Base-by-base conservation (phyloP, 768 basidiomycete species). In the Mycena vulgaris region DNA sequence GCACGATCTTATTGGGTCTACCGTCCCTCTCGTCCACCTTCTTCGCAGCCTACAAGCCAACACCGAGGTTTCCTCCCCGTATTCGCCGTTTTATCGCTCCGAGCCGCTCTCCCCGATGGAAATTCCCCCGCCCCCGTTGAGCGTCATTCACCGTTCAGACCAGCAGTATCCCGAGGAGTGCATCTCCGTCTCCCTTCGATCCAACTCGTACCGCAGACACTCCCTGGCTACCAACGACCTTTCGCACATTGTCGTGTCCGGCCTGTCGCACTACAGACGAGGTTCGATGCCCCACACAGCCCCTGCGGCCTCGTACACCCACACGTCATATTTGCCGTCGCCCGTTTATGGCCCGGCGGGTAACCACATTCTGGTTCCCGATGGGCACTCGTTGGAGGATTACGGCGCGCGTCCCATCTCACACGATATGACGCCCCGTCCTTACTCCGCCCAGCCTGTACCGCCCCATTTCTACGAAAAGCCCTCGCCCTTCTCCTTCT, bases 1-100 rank as follows among this genome's bases (percentile, higher is more conserved):
- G 51, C 93, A 95, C 74, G 85, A 89, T 55, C 82, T 95, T 48
- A 82, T 89, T 45, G 93, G 93, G 31, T 87, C 90, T 30, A 86
- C 89, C 2, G 83, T 85, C 30, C 90, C 92, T 68, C 83, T 93
- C 10, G 81, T 84, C 40, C 87, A 89, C 66, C 81, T 92, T 55
- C 80, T 92, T 30, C 84, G 84, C 68, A 86, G 82, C 57, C 78
- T 91, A 35, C 83, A 80, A 52, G 74, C 76, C 13, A 77, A 75
- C 48, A 70, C 75, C 25, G 79, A 80, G 25, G 72, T 81, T 13
- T 84, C 58, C 72, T 85, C 64, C 74, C 69, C 45, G 75, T 85
- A 80, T 53, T 80, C 83, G 1, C 84, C 84, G 3, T 73, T 78
- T 23, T 83, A 85, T 66, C 79, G 75, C 48, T 73, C 80, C 27